Percentiles rank a stretch among this genome's conserved stretches.
These are phyloP conservation scores for Aspergillus luchuensis DNA, from an alignment of 2,329 filamentous ascomycete species.

Conservation along the genomic window DNA sequence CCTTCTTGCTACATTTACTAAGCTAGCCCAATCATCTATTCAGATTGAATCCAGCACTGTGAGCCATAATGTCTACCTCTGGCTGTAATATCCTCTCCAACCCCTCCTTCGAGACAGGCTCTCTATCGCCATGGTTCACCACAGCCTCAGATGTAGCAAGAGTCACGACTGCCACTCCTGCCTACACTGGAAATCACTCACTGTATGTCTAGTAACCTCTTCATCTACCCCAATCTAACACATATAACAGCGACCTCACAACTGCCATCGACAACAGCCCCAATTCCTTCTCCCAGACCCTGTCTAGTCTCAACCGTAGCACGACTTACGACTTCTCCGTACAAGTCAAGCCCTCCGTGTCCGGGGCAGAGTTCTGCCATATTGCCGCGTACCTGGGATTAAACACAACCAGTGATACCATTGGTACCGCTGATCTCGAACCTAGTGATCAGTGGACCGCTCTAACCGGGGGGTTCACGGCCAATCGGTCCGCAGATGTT, in stretches of 20 bases:
- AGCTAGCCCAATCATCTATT: neutral
- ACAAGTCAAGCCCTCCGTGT: conserved; percentile 14
- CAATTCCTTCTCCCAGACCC: conserved; percentile 24
- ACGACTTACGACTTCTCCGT: conserved; percentile 23
- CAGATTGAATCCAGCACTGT: accelerated
- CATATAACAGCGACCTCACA: conserved; percentile 17
- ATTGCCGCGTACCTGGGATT: conserved; percentile 20
- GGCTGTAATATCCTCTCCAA: conserved; percentile 25
- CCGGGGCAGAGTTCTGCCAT: conserved; percentile 18
- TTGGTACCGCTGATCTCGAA: conserved; percentile 15
- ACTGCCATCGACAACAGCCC: conserved; percentile 25
- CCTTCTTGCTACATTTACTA: neutral
- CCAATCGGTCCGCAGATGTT: conserved; percentile 12
- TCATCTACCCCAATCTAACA: neutral
- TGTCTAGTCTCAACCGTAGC: conserved; percentile 16
- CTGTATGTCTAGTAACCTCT: conserved; percentile 17
- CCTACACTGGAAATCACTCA: conserved; percentile 24
- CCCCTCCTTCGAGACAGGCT: conserved; percentile 26
- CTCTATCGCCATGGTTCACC: conserved; percentile 23
- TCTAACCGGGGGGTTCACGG: conserved; percentile 20
- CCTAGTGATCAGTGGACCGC: conserved; percentile 20
- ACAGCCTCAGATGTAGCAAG: conserved; percentile 23
- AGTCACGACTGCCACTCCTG: conserved; percentile 19
- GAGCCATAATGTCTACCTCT: conserved; percentile 20
- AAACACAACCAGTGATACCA: conserved; percentile 20